phyloP scores from a whole-genome alignment of 1,284 basidiomycete species.

The Gymnopus androsaceus region DNA sequence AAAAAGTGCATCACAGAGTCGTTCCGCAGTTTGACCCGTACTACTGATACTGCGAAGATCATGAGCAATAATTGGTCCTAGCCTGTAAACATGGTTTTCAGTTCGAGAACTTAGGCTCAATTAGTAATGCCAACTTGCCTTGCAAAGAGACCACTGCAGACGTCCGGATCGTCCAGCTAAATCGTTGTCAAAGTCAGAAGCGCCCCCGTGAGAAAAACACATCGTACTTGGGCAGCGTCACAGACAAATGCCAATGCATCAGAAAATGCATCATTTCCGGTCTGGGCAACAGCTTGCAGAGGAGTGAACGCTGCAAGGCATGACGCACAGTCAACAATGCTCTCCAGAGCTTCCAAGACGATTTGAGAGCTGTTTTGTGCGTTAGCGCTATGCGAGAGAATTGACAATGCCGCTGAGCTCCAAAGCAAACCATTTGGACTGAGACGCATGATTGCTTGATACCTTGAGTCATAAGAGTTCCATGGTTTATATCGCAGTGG shows the following conservation, averaged over 20 bases:
- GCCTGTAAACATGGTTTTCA: conserved; percentile 44
- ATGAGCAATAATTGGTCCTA: conserved; percentile 61
- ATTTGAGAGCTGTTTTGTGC: conserved; percentile 4
- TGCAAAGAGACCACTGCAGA: conserved; percentile 57
- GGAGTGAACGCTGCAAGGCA: conserved; percentile 12
- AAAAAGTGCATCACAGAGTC: conserved; percentile 57
- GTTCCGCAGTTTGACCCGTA: conserved; percentile 49
- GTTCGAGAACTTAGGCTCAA: no score
- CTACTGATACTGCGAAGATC: conserved; percentile 51
- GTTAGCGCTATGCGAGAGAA: not conserved
- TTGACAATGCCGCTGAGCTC: not conserved
- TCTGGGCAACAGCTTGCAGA: conserved; percentile 9
- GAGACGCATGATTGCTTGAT: no score
- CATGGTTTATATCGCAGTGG: no score
- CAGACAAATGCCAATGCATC: conserved; percentile 9
- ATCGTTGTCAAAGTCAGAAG: not conserved
- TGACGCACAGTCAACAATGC: conserved; percentile 14
- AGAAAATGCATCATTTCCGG: conserved; percentile 14
- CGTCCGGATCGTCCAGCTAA: conserved; percentile 36
- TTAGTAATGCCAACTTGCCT: no score
- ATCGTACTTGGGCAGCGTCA: conserved; percentile 10
- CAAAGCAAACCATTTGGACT: no score
- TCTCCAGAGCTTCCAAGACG: conserved; percentile 7
- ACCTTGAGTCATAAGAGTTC: no score
- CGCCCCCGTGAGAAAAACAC: not conserved